Evolutionary conservation across 2,329 filamentous ascomycete species (phyloP).

Genomic region (Calonectria henricotiae): DNA sequence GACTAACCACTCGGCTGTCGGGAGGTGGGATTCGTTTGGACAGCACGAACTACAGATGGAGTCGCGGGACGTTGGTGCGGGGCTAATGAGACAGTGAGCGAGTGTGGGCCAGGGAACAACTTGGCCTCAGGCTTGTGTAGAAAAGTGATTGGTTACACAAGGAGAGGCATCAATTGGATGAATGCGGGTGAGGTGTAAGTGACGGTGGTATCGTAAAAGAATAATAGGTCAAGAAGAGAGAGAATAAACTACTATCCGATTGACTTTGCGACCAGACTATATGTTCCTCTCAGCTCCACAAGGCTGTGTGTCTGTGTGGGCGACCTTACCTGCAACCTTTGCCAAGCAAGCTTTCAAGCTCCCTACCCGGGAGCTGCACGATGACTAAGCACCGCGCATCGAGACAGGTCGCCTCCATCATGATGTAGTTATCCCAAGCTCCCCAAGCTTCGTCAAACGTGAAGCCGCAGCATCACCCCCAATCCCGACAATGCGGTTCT

Average conservation of each 20-base stretch:
- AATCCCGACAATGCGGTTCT: slow-evolving; percentile 57
- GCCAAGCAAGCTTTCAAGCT: not conserved
- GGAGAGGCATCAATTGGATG: not conserved
- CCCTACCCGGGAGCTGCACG: slow-evolving; percentile 22
- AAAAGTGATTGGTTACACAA: not conserved
- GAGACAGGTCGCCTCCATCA: slow-evolving; percentile 51
- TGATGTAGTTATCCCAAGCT: slow-evolving; percentile 47
- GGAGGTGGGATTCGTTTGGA: slow-evolving; percentile 10
- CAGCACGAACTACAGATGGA: not conserved
- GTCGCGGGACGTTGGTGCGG: not conserved
- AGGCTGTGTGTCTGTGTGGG: slow-evolving; percentile 1
- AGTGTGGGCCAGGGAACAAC: slow-evolving; percentile 9
- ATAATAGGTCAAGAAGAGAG: not conserved
- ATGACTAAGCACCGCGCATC: slow-evolving; percentile 51
- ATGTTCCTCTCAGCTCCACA: slow-evolving; percentile 15
- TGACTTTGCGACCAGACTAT: slow-evolving; percentile 16
- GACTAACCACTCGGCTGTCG: slow-evolving; percentile 27
- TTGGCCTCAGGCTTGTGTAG: slow-evolving; percentile 1
- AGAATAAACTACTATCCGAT: not conserved
- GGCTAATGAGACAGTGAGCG: not conserved
- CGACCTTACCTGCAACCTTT: not conserved
- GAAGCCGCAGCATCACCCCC: slow-evolving; percentile 47
- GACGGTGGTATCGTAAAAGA: not conserved
- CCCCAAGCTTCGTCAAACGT: slow-evolving; percentile 45
- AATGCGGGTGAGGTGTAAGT: not conserved